Percentiles rank a stretch among this genome's conserved stretches.
These are phyloP conservation scores for Prunus dulcis DNA, from an alignment of 306 rosid genomes.

Conservation along the genomic window DNA sequence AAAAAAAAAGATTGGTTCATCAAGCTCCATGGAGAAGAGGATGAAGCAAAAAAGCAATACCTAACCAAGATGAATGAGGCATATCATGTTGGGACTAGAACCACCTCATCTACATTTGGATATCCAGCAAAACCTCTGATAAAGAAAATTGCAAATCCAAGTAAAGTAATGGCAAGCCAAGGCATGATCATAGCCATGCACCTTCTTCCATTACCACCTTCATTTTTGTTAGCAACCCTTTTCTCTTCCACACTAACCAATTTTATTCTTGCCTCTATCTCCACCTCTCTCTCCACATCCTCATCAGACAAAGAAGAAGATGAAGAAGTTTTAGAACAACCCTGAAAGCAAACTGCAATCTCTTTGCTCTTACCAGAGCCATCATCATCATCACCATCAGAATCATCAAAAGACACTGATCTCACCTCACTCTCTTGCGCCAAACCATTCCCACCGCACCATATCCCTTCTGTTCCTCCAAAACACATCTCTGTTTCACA, in stretches of 20 bases:
- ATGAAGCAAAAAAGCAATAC: background rate
- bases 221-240: background rate
- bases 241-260: slow-evolving; percentile 3
- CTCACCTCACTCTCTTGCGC: slow-evolving; percentile 39
- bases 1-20: background rate
- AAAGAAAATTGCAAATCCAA: slow-evolving; percentile 31
- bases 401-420: slow-evolving; percentile 24
- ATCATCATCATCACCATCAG: slow-evolving; percentile 14
- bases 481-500: background rate
- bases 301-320: background rate
- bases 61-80: background rate
- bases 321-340: slow-evolving; percentile 12
- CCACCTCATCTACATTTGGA: slow-evolving; percentile 1
- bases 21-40: background rate
- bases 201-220: slow-evolving; percentile 11
- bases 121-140: slow-evolving; percentile 18
- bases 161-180: slow-evolving; percentile 25
- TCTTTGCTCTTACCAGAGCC: slow-evolving; percentile 22
- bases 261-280: background rate
- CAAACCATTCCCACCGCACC: slow-evolving; percentile 2
- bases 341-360: slow-evolving; percentile 5
- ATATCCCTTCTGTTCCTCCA: background rate
- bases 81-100: slow-evolving; percentile 52
- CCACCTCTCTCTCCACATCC: slow-evolving; percentile 1
- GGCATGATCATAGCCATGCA: slow-evolving; percentile 3